Evolutionary conservation across 2,329 filamentous ascomycete species (phyloP).

Genomic region (Pochonia chlamydosporia): DNA sequence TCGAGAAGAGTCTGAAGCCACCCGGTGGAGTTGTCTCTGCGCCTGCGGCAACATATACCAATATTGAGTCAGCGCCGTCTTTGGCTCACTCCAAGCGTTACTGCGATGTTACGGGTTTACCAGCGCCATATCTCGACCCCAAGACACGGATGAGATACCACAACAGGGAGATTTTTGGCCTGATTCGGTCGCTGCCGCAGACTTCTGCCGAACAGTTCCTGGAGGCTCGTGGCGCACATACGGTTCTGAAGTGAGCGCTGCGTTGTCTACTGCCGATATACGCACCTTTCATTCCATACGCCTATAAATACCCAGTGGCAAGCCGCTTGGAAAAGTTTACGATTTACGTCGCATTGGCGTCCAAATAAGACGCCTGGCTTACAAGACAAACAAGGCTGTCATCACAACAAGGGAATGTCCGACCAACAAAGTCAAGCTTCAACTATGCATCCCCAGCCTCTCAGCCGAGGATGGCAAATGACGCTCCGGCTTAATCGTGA

Average conservation of each 20-base stretch:
- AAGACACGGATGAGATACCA: conserved; percentile 93
- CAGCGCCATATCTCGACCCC: conserved; percentile 88
- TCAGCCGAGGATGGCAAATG: conserved; percentile 76
- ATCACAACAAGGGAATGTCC: conserved; percentile 44
- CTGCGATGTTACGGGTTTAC: conserved; percentile 90
- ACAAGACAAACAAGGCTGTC: not conserved
- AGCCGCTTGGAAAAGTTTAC: not conserved
- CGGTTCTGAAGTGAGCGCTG: conserved; percentile 70
- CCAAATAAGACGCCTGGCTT: not conserved
- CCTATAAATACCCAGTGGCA: not conserved
- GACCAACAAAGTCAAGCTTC: conserved; percentile 94
- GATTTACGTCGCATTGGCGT: not conserved
- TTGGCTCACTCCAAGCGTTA: conserved; percentile 81
- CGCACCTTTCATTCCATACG: not conserved
- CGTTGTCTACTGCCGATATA: not conserved
- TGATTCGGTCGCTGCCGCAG: conserved; percentile 75
- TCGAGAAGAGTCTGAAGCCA: conserved; percentile 68
- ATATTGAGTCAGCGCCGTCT: conserved; percentile 91
- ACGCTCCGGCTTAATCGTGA: conserved; percentile 99
- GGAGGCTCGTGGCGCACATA: conserved; percentile 85
- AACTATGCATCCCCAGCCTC: conserved; percentile 79
- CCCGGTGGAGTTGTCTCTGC: conserved; percentile 33
- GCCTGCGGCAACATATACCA: conserved; percentile 83
- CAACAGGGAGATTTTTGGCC: conserved; percentile 83
- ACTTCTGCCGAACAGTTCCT: conserved; percentile 82